A percentile compares a stretch with the other conserved stretches of the same genome.
These are phyloP conservation scores for Pyricularia sp. DNA, from an alignment of 2,329 filamentous ascomycete species.

Conservation along the genomic window DNA sequence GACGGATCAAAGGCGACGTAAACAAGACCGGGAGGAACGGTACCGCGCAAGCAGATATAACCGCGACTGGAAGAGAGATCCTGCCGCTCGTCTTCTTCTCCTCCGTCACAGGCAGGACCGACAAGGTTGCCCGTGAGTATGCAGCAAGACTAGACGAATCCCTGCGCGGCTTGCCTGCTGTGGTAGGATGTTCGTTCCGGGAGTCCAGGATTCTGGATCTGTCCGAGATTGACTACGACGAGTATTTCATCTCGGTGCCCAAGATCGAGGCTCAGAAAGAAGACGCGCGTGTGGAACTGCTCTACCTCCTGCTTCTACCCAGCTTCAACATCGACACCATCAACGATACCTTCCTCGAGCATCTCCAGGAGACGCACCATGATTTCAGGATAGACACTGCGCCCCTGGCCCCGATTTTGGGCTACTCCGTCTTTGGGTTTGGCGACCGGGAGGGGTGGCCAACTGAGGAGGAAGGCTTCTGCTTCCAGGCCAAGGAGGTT, in stretches of 20 bases:
- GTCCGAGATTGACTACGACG: conserved; percentile 80
- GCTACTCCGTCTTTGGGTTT: conserved; percentile 89
- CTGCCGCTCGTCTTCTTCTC: conserved; percentile 80
- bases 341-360: conserved; percentile 74
- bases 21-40: conserved; percentile 13
- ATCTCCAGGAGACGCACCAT: conserved; percentile 84
- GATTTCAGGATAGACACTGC: conserved; percentile 94
- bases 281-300: conserved; percentile 37
- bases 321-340: conserved; percentile 94
- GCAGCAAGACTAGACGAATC: conserved; percentile 38
- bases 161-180: conserved; percentile 33
- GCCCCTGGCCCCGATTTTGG: conserved; percentile 60
- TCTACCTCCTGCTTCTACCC: conserved; percentile 77
- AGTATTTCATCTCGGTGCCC: conserved; percentile 73
- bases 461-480: conserved; percentile 80
- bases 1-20: conserved; percentile 31
- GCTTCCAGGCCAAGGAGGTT: conserved; percentile 78
- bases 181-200: conserved; percentile 26
- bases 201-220: conserved; percentile 61
- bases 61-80: conserved; percentile 26
- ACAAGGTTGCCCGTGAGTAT: conserved; percentile 56
- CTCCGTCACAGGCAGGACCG: conserved; percentile 73
- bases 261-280: conserved; percentile 29
- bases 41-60: conserved; percentile 10
- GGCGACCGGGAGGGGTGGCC: conserved; percentile 89